Evolutionary conservation across 2,329 filamentous ascomycete species (phyloP).

Genomic region (Colletotrichum orchidophilum): DNA sequence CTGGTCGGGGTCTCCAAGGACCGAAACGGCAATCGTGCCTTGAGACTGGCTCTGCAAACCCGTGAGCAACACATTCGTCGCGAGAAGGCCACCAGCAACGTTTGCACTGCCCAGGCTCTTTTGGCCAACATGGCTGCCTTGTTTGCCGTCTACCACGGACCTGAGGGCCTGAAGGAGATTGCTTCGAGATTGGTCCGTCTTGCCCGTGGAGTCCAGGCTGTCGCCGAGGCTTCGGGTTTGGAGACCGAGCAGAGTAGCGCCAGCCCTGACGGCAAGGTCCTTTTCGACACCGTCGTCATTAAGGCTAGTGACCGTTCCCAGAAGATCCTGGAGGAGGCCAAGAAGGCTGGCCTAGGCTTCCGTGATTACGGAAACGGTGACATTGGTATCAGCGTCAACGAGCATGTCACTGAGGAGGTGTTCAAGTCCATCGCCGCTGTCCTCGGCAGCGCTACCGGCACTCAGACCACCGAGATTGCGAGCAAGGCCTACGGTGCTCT

Average conservation of each 20-base stretch:
- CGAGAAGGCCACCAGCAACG: conserved; percentile 97
- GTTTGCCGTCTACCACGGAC: conserved; percentile 94
- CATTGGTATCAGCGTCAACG: conserved; percentile 81
- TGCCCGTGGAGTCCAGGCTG: conserved; percentile 74
- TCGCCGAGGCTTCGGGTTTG: conserved; percentile 70
- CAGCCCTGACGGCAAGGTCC: conserved; percentile 62
- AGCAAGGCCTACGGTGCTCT: conserved; percentile 46
- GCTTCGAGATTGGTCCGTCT: conserved; percentile 80
- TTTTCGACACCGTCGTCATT: conserved; percentile 86
- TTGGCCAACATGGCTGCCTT: conserved; percentile 96
- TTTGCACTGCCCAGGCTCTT: conserved; percentile 94
- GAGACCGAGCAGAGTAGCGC: conserved; percentile 68
- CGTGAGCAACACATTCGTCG: conserved; percentile 95
- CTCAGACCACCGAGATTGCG: conserved; percentile 52
- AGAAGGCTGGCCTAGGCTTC: conserved; percentile 66
- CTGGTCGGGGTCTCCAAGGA: conserved; percentile 94
- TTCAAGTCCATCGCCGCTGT: conserved; percentile 57
- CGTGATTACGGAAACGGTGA: conserved; percentile 68
- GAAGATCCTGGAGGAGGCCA: conserved; percentile 59
- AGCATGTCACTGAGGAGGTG: conserved; percentile 61
- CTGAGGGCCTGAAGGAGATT: conserved; percentile 82
- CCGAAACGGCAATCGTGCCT: conserved; percentile 80
- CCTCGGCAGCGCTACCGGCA: conserved; percentile 40
- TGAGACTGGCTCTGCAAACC: conserved; percentile 88
- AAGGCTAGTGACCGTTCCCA: conserved; percentile 61